Conservation (phyloP, 139 green algal species). For the Zygnema circumcarinatum region DNA sequence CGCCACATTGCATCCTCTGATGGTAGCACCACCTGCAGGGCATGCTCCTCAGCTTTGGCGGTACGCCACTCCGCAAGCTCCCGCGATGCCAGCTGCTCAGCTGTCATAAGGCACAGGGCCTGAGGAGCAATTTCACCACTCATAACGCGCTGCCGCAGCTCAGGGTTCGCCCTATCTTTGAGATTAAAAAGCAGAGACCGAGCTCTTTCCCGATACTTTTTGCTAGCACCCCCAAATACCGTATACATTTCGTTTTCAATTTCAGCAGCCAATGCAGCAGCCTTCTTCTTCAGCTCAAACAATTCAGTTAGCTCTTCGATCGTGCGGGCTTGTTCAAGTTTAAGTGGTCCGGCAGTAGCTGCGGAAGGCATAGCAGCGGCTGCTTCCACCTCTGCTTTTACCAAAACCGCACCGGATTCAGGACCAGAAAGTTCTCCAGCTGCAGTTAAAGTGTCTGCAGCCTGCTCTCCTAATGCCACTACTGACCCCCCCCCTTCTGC, state of each 20-base stretch:
- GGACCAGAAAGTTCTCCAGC: neutral
- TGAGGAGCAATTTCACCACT: slow-evolving; percentile 27
- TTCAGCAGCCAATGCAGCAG: neutral
- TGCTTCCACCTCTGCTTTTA: neutral
- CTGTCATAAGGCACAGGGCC: slow-evolving; percentile 25
- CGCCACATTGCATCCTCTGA: slow-evolving; percentile 1
- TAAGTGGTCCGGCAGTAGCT: neutral
- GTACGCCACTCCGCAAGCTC: slow-evolving; percentile 42
- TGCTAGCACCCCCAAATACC: slow-evolving; percentile 9
- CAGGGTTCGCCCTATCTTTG: slow-evolving; percentile 46
- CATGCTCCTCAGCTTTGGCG: slow-evolving; percentile 2
- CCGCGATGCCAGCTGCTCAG: slow-evolving; percentile 40
- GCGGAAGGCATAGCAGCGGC: neutral
- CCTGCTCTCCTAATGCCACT: neutral
- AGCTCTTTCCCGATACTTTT: slow-evolving; percentile 30
- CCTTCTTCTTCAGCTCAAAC: neutral
- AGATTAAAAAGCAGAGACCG: slow-evolving; percentile 54
- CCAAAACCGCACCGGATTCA: neutral
- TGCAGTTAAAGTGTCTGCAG: neutral
- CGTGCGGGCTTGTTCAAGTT: neutral
- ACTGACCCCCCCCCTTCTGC: neutral
- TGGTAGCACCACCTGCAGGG: slow-evolving; percentile 15
- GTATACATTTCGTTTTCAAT: slow-evolving; percentile 31
- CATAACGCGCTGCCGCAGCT: slow-evolving; percentile 33
- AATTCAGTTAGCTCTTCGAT: neutral